phyloP scores from a whole-genome alignment of 2,329 filamentous ascomycete genomes.

The Aspergillus clavatus region DNA sequence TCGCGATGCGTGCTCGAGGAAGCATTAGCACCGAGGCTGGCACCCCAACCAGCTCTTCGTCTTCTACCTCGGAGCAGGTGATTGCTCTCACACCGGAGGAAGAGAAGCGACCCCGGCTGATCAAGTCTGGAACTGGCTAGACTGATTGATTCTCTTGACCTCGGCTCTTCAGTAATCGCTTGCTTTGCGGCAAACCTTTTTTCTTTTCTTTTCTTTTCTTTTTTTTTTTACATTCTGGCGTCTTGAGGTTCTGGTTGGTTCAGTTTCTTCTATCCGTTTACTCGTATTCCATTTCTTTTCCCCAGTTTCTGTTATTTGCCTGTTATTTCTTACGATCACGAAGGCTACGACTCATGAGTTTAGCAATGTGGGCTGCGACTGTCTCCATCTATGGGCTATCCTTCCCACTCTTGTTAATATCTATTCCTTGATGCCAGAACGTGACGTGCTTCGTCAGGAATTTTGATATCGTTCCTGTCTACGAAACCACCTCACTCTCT shows the following conservation, averaged over 20 bases:
- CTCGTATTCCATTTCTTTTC: neutral
- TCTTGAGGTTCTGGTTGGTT: too few relatives aligned
- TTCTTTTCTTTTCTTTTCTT: neutral
- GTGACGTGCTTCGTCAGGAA: too few relatives aligned
- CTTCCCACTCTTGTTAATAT: too few relatives aligned
- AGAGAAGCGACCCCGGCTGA: slow-evolving; percentile 8
- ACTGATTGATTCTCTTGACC: too few relatives aligned
- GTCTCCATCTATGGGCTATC: neutral
- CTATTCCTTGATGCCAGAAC: too few relatives aligned
- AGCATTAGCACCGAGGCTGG: slow-evolving; percentile 26
- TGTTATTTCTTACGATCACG: slow-evolving; percentile 13
- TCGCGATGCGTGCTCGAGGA: slow-evolving; percentile 27
- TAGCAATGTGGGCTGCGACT: neutral
- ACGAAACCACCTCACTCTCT: too few relatives aligned
- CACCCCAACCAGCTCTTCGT: slow-evolving; percentile 17
- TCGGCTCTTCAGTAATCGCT: neutral
- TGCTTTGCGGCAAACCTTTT: too few relatives aligned
- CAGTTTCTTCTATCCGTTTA: too few relatives aligned
- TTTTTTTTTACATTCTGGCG: slow-evolving; percentile 1
- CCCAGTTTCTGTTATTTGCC: slow-evolving; percentile 1
- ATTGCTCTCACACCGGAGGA: slow-evolving; percentile 14
- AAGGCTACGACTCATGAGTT: slow-evolving; percentile 18
- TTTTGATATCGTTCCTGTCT: too few relatives aligned
- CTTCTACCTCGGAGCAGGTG: slow-evolving; percentile 15
- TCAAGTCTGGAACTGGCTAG: neutral